Conservation (phyloP, 2,329 filamentous ascomycete genomes). For the Colletotrichum liriopes region DNA sequence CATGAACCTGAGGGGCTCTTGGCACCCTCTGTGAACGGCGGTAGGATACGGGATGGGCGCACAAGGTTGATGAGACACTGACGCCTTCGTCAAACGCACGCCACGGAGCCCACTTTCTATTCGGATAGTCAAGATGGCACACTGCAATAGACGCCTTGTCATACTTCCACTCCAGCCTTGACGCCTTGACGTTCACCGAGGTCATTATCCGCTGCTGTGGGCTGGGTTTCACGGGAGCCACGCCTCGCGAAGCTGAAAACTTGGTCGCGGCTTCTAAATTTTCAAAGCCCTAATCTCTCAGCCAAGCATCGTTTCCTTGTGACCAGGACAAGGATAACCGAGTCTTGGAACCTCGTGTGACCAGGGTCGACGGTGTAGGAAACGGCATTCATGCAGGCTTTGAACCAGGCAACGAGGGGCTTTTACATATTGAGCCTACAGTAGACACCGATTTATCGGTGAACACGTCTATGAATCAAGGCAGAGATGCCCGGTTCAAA, state of each 20-base stretch:
- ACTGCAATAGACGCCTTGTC: not conserved
- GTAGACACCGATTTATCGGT: not conserved
- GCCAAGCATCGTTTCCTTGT: not conserved
- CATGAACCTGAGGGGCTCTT: conserved; percentile 4
- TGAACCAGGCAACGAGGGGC: not conserved
- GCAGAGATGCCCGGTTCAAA: too few species aligned
- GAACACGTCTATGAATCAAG: not conserved
- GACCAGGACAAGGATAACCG: not conserved
- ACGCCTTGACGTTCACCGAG: not conserved
- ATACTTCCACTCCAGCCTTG: too few species aligned
- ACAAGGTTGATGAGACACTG: not conserved
- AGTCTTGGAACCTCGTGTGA: not conserved
- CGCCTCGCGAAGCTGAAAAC: not conserved
- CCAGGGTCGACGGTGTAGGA: not conserved
- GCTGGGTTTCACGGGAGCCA: not conserved
- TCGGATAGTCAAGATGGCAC: not conserved
- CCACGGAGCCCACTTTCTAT: not conserved
- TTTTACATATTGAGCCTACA: not conserved
- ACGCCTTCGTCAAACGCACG: not conserved
- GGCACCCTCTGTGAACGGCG: not conserved
- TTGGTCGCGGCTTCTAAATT: not conserved
- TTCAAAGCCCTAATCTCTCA: not conserved
- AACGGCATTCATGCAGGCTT: not conserved
- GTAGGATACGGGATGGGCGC: not conserved
- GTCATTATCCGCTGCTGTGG: not conserved